These are phyloP conservation scores for Sporothrix phasma DNA, from an alignment of 2,329 filamentous ascomycete species.

Conservation along the genomic window DNA sequence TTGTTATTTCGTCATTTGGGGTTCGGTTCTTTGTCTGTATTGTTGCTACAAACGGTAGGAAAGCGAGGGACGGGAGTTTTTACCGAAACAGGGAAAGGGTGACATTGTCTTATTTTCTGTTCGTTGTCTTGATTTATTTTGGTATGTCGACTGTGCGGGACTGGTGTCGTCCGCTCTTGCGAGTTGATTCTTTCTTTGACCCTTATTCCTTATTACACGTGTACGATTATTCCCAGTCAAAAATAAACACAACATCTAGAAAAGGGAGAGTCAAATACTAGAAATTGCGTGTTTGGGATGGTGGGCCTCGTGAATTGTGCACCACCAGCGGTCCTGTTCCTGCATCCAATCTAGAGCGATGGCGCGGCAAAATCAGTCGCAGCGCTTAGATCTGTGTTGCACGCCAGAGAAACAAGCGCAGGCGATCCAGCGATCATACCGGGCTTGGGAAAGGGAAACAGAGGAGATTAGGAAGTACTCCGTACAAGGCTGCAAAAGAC, in stretches of 20 bases:
- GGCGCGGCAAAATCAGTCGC: neutral
- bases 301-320: neutral
- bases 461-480: neutral
- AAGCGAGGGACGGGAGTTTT: neutral
- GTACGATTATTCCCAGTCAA: slow-evolving; percentile 1
- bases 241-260: neutral
- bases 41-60: neutral
- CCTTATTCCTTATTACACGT: neutral
- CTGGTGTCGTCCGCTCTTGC: neutral
- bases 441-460: neutral
- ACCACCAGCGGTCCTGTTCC: neutral
- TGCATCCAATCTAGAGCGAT: neutral
- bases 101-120: neutral
- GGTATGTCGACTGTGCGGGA: neutral
- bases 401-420: neutral
- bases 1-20: neutral
- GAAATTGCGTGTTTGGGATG: neutral
- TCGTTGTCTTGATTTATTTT: neutral
- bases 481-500: neutral
- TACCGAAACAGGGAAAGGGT: neutral
- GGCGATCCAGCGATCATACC: no score
- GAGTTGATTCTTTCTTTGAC: neutral
- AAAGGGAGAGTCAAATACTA: neutral
- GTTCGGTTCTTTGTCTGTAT: neutral
- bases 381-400: neutral